These are phyloP conservation scores for Trichosporon sp. DNA, from an alignment of 1,284 basidiomycete species.

Conservation along the genomic window DNA sequence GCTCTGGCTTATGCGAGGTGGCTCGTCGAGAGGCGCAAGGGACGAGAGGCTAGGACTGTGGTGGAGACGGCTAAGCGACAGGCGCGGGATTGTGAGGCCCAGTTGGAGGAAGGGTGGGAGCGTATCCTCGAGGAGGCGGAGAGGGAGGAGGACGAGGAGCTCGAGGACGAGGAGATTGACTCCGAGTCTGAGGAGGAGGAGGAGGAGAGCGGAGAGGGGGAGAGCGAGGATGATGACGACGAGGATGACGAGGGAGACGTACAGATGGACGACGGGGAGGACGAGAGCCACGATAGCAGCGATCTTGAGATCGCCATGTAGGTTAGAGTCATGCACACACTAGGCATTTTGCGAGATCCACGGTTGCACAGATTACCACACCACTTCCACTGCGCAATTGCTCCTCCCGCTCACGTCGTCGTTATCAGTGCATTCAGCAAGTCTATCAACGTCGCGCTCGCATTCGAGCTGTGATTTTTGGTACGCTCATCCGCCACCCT, in stretches of 20 bases:
- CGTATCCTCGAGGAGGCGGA: constrained; percentile 30
- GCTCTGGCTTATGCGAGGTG: constrained; percentile 37
- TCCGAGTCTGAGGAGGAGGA: constrained; percentile 27
- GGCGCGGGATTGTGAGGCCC: constrained; percentile 31
- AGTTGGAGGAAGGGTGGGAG: constrained; percentile 38
- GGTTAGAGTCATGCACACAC: not conserved
- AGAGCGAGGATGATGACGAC: constrained; percentile 28
- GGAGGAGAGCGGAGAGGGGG: constrained; percentile 31
- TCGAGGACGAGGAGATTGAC: constrained; percentile 29
- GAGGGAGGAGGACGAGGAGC: constrained; percentile 26
- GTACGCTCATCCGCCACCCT: too few species aligned
- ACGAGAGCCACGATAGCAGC: constrained; percentile 24
- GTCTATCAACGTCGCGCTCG: too few species aligned
- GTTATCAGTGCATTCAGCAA: too few species aligned
- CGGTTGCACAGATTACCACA: too few species aligned
- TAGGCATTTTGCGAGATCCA: too few species aligned
- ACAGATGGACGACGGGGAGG: constrained; percentile 54
- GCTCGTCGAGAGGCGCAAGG: constrained; percentile 36
- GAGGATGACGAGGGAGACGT: constrained; percentile 38
- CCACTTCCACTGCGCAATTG: too few species aligned
- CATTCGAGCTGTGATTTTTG: too few species aligned
- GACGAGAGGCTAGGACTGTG: constrained; percentile 35
- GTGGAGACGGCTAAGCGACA: constrained; percentile 41
- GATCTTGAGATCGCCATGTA: constrained; percentile 31
- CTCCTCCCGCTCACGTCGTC: too few species aligned